Evolutionary conservation across 2,329 filamentous ascomycete species (phyloP), one percentile per base, ranked within the genome.

Genomic region (Trichoderma oligosporum): DNA sequence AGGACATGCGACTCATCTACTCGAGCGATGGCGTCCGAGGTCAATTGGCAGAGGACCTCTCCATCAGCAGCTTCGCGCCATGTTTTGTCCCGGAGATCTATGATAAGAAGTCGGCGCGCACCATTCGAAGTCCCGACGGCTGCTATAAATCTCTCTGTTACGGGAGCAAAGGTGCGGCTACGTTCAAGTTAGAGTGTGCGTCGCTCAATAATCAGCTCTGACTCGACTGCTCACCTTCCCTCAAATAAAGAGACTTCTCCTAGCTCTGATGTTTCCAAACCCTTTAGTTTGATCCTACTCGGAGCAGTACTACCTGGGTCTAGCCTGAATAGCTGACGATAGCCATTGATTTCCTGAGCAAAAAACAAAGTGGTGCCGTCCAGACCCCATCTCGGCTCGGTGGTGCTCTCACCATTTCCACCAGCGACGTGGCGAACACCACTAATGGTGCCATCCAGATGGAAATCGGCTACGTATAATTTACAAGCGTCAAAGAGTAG

Each of bases 401-500:
- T 73, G 18, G 78, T 71, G 33, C 76, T 76, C 51, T 79, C 73
- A 1, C 66, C 63, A 3, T 70, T 63, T 0, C 69, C 65, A 0
- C 79, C 79, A 11, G 76, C 74, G n/a, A 82, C 60, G 1, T 71
- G 61, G 0, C 59, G 68, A 2, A 63, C 39, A 14, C 73, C 69
- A 4, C 61, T 62, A 8, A 78, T 52, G 2, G 64, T 63, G 0
- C 68, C 71, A 41, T 69, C 63, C 1, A 51, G 51, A 11, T 67
- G 45, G 73, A 77, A 82, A 7, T 74, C 69, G 0, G 75, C 78
- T 44, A 72, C 62, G 62, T 73, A 74, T 1, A 82, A 64, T 55
- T 75, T 72, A 2, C 73, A 74, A 1, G 74, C 74, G 1, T 74
- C 75, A 70, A 80, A 83, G 0, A 78, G 78, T 68, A 83, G 74